phyloP scores from a whole-genome alignment of 2,329 filamentous ascomycete genomes.

The Diplodia mutila region DNA sequence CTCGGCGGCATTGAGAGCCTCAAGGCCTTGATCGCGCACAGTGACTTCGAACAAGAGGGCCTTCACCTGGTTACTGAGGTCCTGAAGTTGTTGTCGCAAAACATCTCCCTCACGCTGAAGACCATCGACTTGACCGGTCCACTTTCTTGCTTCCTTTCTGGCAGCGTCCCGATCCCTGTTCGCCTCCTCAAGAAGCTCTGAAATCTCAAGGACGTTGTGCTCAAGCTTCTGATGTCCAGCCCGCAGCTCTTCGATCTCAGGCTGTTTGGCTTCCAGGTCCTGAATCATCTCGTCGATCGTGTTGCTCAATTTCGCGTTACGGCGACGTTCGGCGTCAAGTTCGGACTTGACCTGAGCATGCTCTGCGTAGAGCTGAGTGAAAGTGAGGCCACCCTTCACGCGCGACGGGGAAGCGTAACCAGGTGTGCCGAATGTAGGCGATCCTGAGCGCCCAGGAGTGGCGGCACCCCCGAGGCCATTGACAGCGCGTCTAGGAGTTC shows the following conservation, averaged over 20 bases:
- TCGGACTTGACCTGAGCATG: conserved; percentile 69
- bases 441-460: conserved; percentile 56
- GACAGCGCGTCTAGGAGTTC: conserved; percentile 57
- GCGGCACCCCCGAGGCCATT: conserved; percentile 51
- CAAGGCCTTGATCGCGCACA: conserved; percentile 76
- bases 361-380: conserved; percentile 67
- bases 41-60: conserved; percentile 87
- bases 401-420: conserved; percentile 50
- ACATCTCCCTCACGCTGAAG: conserved; percentile 71
- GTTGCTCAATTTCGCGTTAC: conserved; percentile 72
- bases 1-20: conserved; percentile 72
- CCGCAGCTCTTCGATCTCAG: conserved; percentile 84
- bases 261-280: conserved; percentile 81
- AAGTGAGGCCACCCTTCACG: conserved; percentile 58
- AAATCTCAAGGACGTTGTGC: conserved; percentile 75
- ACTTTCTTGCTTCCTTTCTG: conserved; percentile 76
- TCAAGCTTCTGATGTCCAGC: conserved; percentile 80
- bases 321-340: conserved; percentile 73
- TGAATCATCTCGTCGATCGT: conserved; percentile 85
- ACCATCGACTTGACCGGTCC: conserved; percentile 71
- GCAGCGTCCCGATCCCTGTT: conserved; percentile 79
- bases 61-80: conserved; percentile 87
- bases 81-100: conserved; percentile 82
- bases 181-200: conserved; percentile 78
- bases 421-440: conserved; percentile 58